Conservation (phyloP, 1,284 basidiomycete species). For the Ganoderma lingzhi region DNA sequence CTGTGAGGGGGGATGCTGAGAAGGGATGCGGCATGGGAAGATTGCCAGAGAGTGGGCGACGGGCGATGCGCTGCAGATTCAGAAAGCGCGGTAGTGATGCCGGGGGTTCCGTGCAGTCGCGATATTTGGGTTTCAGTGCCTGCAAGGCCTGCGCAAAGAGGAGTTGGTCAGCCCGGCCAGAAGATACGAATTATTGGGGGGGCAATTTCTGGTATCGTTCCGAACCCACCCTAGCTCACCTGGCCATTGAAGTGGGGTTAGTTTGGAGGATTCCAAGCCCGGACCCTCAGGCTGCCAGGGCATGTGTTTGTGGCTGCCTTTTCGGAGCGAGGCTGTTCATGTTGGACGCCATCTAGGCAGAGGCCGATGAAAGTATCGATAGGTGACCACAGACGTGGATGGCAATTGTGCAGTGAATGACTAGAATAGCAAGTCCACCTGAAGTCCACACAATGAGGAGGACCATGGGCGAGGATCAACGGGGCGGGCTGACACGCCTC, state of each 20-base stretch:
- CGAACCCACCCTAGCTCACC: background rate
- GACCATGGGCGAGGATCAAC: background rate
- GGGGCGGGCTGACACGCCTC: background rate
- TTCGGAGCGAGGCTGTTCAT: conserved; percentile 1
- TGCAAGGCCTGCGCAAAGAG: conserved; percentile 4
- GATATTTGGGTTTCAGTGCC: conserved; percentile 4
- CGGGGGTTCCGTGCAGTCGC: conserved; percentile 16
- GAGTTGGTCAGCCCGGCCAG: conserved; percentile 2
- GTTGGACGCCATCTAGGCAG: background rate
- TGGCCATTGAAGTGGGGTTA: background rate
- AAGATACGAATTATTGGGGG: background rate
- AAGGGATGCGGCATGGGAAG: conserved; percentile 15
- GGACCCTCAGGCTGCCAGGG: background rate
- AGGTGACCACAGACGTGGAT: background rate
- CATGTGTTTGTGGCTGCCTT: conserved; percentile 5
- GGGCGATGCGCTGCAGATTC: conserved; percentile 29
- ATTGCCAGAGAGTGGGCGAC: conserved; percentile 14
- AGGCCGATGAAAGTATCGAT: conserved; percentile 7
- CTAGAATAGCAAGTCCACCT: conserved; percentile 3
- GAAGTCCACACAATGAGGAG: background rate
- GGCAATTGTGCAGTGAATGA: background rate
- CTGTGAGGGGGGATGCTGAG: conserved; percentile 4
- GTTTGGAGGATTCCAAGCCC: background rate
- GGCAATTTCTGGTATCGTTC: conserved; percentile 3
- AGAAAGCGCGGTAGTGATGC: conserved; percentile 15